These are phyloP conservation scores for Aspergillus niger DNA, from an alignment of 2,329 filamentous ascomycete species.

Conservation along the genomic window DNA sequence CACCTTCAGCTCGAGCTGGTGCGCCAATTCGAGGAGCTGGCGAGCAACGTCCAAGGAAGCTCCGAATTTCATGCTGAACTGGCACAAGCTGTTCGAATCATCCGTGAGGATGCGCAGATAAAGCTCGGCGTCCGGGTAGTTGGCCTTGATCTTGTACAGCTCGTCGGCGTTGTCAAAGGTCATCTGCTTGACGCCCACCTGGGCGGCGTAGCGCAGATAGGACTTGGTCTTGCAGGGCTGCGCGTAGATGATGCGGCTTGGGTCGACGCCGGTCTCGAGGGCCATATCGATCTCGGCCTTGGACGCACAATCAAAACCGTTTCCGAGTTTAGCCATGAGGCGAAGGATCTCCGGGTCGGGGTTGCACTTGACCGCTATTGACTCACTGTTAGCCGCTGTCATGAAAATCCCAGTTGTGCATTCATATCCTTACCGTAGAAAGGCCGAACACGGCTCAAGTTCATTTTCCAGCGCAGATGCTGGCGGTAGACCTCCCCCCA, in stretches of 20 bases:
- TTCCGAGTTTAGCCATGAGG: constrained; percentile 83
- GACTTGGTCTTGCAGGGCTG: constrained; percentile 99
- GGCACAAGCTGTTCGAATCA: constrained; percentile 91
- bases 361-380: constrained; percentile 94
- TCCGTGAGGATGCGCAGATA: constrained; percentile 95
- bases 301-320: constrained; percentile 97
- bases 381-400: neutral
- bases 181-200: constrained; percentile 91
- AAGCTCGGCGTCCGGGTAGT: constrained; percentile 85
- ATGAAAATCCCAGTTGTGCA: too few species aligned
- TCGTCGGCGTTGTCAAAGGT: constrained; percentile 99
- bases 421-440: constrained; percentile 74
- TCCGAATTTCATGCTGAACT: constrained; percentile 95
- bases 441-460: constrained; percentile 86
- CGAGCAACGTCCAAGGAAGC: constrained; percentile 81
- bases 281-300: constrained; percentile 96
- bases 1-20: constrained; percentile 81
- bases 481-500: constrained; percentile 98
- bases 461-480: constrained; percentile 96
- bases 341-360: constrained; percentile 86
- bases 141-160: constrained; percentile 93
- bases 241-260: constrained; percentile 94
- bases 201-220: constrained; percentile 86
- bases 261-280: constrained; percentile 76
- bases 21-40: constrained; percentile 75